Evolutionary conservation across 2,329 filamentous ascomycete species (phyloP).

Genomic region (Talaromyces piceae): DNA sequence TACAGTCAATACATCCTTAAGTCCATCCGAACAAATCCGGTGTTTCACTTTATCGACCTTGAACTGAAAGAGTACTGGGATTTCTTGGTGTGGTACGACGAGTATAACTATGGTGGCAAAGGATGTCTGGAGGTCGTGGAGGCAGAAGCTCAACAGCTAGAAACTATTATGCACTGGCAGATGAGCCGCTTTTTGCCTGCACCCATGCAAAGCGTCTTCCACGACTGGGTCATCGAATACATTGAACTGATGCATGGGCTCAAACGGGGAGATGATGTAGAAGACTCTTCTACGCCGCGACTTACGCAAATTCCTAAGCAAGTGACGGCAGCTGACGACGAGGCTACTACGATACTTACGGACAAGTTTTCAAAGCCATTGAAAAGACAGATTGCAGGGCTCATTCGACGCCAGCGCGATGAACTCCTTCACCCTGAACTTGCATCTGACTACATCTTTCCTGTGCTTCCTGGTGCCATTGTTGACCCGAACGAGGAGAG

Average conservation of each 20-base stretch:
- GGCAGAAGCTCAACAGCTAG: constrained; percentile 68
- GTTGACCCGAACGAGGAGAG: constrained; percentile 48
- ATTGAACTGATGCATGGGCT: constrained; percentile 86
- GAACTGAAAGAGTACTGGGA: constrained; percentile 99
- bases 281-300: constrained; percentile 52
- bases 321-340: constrained; percentile 52
- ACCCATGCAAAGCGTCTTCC: constrained; percentile 74
- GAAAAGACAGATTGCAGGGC: constrained; percentile 74
- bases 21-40: constrained; percentile 87
- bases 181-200: constrained; percentile 79
- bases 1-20: constrained; percentile 98
- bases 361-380: constrained; percentile 80
- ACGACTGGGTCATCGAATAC: constrained; percentile 91
- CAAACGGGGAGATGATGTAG: constrained; percentile 56
- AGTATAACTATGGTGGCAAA: constrained; percentile 97
- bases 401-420: constrained; percentile 79
- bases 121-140: constrained; percentile 75
- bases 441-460: constrained; percentile 79
- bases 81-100: constrained; percentile 97
- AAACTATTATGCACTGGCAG: constrained; percentile 98
- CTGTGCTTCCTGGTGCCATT: constrained; percentile 53
- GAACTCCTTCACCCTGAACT: constrained; percentile 86
- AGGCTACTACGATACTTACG: constrained; percentile 61
- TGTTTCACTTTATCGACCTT: constrained; percentile 95
- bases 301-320: constrained; percentile 55